Percentiles rank a stretch among this genome's conserved stretches.
These are phyloP conservation scores for Xylaria hypoxylon DNA, from an alignment of 2,329 filamentous ascomycete species.

Conservation along the genomic window DNA sequence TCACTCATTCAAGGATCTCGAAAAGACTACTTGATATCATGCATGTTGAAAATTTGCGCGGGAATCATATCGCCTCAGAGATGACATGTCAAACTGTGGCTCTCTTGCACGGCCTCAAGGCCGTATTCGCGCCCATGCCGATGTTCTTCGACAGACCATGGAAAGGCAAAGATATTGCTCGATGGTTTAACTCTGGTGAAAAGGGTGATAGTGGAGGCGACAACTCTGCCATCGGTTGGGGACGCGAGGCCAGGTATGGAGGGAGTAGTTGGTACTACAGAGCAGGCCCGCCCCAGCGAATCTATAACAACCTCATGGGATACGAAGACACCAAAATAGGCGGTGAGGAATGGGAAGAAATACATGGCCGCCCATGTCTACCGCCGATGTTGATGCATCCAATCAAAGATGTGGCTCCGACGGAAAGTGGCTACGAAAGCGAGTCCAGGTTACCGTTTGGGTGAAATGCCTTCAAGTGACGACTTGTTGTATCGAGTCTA, in stretches of 20 bases:
- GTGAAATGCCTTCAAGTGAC: constrained; percentile 22
- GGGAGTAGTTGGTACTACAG: constrained; percentile 73
- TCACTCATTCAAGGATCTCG: constrained; percentile 80
- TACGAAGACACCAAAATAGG: constrained; percentile 67
- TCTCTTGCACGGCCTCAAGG: constrained; percentile 82
- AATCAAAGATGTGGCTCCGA: constrained; percentile 68
- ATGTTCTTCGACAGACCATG: constrained; percentile 83
- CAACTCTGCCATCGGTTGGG: constrained; percentile 70
- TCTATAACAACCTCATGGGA: constrained; percentile 74
- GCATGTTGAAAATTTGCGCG: constrained; percentile 79
- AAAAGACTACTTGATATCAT: constrained; percentile 78
- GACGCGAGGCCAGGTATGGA: constrained; percentile 66
- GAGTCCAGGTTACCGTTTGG: constrained; percentile 56
- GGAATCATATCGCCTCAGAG: constrained; percentile 82
- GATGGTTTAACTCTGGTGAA: constrained; percentile 71
- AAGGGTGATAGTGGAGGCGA: constrained; percentile 65
- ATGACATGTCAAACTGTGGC: constrained; percentile 82
- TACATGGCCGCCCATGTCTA: constrained; percentile 67
- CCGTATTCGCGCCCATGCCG: constrained; percentile 81
- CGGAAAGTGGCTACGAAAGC: constrained; percentile 57
- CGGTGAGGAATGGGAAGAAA: constrained; percentile 66
- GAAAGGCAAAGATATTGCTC: constrained; percentile 64
- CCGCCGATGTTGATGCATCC: constrained; percentile 70
- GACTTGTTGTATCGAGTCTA: neutral
- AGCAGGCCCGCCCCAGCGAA: constrained; percentile 65